Evolutionary conservation across 179 eudicot species (phyloP).

Genomic region (Sideroxylon spinosum): DNA sequence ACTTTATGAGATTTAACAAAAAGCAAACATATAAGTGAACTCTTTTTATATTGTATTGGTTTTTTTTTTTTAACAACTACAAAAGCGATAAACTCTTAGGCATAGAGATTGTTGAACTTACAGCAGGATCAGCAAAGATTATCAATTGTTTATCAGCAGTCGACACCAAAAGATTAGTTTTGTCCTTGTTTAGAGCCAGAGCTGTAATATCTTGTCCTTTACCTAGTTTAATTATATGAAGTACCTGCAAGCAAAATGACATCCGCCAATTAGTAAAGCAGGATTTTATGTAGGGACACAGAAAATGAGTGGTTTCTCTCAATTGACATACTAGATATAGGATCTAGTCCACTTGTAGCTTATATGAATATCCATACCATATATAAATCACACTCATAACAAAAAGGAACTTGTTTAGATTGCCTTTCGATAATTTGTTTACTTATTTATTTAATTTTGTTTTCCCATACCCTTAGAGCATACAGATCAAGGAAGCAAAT

Average conservation of each 20-base stretch:
- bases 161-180: constrained; percentile 89
- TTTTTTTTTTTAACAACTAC: too few relatives aligned
- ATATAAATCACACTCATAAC: not conserved
- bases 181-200: constrained; percentile 75
- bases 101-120: constrained; percentile 41
- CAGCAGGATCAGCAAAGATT: constrained; percentile 91
- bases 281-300: not conserved
- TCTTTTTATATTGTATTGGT: too few relatives aligned
- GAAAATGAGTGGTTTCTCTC: not conserved
- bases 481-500: constrained; percentile 80
- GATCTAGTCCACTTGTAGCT: not conserved
- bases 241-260: constrained; percentile 48
- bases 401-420: not conserved
- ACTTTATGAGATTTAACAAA: too few relatives aligned
- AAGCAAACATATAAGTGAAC: too few relatives aligned
- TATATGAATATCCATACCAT: not conserved
- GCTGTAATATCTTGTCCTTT: constrained; percentile 79
- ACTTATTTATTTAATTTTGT: not conserved
- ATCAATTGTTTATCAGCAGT: constrained; percentile 78
- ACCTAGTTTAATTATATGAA: constrained; percentile 64
- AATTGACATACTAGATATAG: not conserved
- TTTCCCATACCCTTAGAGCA: constrained; percentile 53
- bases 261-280: constrained; percentile 12
- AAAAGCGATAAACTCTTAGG: not conserved
- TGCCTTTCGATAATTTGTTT: not conserved